Percentiles rank a stretch among this genome's conserved stretches.
Conservation (phyloP, 768 basidiomycete species). For the Termitomyces sp. region DNA sequence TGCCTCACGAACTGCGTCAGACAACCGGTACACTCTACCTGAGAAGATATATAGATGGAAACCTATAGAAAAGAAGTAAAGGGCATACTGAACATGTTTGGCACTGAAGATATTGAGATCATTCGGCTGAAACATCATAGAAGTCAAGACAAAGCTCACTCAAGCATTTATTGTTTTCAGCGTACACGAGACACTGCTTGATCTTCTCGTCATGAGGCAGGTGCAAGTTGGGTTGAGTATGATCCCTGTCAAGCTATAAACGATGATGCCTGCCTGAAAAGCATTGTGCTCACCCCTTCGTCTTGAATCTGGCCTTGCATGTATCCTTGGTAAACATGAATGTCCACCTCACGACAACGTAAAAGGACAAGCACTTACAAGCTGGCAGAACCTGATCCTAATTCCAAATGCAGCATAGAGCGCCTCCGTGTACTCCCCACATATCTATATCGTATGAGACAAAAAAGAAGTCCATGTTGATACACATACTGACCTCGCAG, state of each 20-base stretch:
- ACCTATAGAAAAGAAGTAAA: background rate
- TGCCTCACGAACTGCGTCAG: conserved; percentile 4
- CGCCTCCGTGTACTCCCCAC: conserved; percentile 27
- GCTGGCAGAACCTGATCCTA: conserved; percentile 38
- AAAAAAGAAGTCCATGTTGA: background rate
- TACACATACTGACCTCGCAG: conserved; percentile 41
- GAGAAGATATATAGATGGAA: background rate
- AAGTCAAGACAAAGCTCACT: background rate
- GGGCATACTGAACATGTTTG: background rate
- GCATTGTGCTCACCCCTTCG: conserved; percentile 2
- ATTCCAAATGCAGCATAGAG: conserved; percentile 46
- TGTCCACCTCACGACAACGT: background rate
- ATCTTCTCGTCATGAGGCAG: background rate
- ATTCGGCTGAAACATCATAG: background rate
- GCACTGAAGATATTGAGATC: background rate
- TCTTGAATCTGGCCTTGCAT: background rate
- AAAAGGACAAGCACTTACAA: conserved; percentile 14
- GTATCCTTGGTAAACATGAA: background rate
- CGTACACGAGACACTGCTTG: background rate
- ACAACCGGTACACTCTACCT: conserved; percentile 1
- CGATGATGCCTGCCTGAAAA: background rate
- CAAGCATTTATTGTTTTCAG: background rate
- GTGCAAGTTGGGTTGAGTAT: background rate
- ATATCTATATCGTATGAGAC: conserved; percentile 24
- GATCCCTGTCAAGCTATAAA: background rate